phyloP scores from a whole-genome alignment of 495 filamentous ascomycete species.

The Neurospora pannonica region DNA sequence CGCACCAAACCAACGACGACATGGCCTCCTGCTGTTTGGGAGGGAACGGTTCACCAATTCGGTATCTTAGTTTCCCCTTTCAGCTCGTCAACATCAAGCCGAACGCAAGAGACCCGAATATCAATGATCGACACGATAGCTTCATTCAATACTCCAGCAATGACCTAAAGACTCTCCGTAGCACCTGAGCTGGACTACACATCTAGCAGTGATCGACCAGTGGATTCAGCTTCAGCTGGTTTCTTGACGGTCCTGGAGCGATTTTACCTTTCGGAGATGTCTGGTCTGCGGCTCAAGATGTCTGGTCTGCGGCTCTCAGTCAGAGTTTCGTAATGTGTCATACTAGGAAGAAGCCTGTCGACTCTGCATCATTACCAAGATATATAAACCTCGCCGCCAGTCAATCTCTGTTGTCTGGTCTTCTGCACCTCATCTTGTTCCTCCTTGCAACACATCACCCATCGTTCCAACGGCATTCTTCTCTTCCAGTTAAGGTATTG shows the following conservation, averaged over 20 bases:
- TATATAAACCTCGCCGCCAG: background rate
- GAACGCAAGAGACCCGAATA: background rate
- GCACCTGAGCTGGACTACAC: background rate
- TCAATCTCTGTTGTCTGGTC: background rate
- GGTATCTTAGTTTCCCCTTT: background rate
- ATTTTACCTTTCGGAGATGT: background rate
- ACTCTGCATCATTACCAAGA: background rate
- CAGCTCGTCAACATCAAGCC: background rate
- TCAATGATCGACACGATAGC: background rate
- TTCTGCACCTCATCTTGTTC: background rate
- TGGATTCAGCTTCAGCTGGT: background rate
- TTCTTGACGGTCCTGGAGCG: background rate
- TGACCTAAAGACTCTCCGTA: background rate
- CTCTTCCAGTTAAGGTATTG: background rate
- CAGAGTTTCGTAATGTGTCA: background rate
- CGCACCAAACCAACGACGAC: too few species aligned
- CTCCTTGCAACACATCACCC: background rate
- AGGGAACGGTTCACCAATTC: background rate
- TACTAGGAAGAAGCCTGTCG: background rate
- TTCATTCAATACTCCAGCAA: background rate
- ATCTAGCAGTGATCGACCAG: background rate
- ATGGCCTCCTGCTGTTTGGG: background rate
- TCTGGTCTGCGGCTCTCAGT: background rate
- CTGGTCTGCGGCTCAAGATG: background rate
- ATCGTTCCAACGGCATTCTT: background rate